Percentiles rank a stretch among this genome's conserved stretches.
Evolutionary conservation across 768 basidiomycete genomes (phyloP).

Genomic region (Sporobolomyces roseus): DNA sequence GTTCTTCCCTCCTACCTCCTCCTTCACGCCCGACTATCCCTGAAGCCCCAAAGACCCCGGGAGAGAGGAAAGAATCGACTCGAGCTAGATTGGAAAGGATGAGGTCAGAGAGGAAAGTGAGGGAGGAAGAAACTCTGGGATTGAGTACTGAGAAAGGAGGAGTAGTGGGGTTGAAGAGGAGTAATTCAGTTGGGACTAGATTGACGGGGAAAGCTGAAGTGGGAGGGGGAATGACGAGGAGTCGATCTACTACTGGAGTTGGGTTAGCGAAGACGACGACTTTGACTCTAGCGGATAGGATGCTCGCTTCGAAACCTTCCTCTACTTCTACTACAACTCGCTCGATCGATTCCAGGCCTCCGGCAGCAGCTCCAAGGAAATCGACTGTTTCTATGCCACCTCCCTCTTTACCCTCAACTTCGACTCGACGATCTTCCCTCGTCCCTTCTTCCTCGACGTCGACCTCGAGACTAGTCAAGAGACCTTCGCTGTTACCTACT

Average conservation of each 20-base stretch:
- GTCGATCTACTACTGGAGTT: background rate
- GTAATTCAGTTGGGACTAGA: conserved; percentile 5
- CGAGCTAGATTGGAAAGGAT: conserved; percentile 13
- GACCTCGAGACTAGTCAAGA: background rate
- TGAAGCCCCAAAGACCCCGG: conserved; percentile 2
- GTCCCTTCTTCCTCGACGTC: background rate
- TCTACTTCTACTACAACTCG: no score
- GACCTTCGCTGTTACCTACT: no score
- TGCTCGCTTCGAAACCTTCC: conserved; percentile 3
- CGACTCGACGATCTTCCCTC: background rate
- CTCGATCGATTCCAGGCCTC: no score
- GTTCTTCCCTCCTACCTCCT: background rate
- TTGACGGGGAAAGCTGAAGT: background rate
- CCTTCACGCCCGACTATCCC: no score
- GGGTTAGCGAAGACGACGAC: background rate
- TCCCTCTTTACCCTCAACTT: background rate
- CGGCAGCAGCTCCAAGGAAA: no score
- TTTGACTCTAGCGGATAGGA: background rate
- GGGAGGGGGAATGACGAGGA: background rate
- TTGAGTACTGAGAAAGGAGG: background rate
- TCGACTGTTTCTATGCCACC: background rate
- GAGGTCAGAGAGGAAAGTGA: conserved; percentile 1
- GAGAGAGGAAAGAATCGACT: conserved; percentile 35
- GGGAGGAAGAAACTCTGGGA: conserved; percentile 14
- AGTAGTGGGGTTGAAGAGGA: background rate